Evolutionary conservation across 2,329 filamentous ascomycete genomes (phyloP).

Genomic region (Phoma sp.): DNA sequence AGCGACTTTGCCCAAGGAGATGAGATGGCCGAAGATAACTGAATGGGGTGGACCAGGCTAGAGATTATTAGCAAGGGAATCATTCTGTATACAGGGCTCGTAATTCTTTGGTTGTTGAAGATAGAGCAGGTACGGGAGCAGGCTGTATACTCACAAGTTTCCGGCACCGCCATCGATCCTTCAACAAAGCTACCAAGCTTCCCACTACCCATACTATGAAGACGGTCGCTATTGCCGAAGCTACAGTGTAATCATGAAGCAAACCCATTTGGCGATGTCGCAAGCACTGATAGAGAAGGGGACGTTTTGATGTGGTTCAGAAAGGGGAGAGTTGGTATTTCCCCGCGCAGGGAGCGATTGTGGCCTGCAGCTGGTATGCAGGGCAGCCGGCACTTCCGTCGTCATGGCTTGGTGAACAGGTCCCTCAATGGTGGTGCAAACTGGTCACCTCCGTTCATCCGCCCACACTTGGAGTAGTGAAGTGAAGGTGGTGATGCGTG

Average conservation of each 20-base stretch:
- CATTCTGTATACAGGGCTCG: no score
- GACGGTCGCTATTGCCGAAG: not conserved
- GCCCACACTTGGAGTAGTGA: not conserved
- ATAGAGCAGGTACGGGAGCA: not conserved
- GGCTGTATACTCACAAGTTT: not conserved
- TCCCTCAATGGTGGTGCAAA: not conserved
- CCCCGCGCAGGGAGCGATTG: not conserved
- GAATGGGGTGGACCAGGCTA: constrained; percentile 49
- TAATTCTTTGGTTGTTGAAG: no score
- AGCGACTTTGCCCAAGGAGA: constrained; percentile 43
- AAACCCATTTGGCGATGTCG: not conserved
- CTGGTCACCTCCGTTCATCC: not conserved
- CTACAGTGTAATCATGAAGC: not conserved
- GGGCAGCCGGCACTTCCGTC: no score
- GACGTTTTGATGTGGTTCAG: not conserved
- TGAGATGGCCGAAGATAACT: constrained; percentile 47
- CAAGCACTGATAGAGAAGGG: no score
- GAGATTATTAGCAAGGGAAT: not conserved
- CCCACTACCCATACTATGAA: not conserved
- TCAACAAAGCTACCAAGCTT: not conserved
- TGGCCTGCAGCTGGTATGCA: not conserved
- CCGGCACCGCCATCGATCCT: not conserved
- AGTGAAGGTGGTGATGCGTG: not conserved
- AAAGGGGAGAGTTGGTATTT: not conserved
- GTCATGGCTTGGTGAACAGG: no score